A percentile compares a stretch with the other conserved stretches of the same genome.
Evolutionary conservation across 257 asterid species (phyloP).

Genomic region (Solanum etuberosum): DNA sequence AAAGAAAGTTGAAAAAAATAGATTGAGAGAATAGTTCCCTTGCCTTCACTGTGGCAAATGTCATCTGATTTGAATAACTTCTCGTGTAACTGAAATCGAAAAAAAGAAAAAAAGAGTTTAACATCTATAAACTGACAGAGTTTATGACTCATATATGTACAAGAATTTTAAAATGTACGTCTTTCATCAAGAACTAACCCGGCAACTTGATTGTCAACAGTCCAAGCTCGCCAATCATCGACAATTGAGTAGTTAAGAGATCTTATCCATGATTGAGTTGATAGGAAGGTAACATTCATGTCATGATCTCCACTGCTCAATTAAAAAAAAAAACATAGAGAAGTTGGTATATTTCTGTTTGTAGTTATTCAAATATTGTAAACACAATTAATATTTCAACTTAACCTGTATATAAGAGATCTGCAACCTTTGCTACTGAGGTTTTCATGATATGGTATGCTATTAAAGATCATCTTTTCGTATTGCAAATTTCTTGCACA

Average conservation of each 20-base stretch:
- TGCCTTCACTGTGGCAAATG: conserved; percentile 20
- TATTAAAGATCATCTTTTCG: not conserved
- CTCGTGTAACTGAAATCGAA: conserved; percentile 1
- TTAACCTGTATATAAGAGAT: conserved; percentile 8
- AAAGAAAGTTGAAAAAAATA: not conserved
- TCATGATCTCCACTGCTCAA: conserved; percentile 37
- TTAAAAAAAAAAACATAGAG: not conserved
- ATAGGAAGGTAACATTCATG: conserved; percentile 6
- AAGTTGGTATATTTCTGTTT: not conserved
- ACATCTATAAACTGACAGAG: not conserved
- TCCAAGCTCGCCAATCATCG: conserved; percentile 33
- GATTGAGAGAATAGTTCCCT: not conserved
- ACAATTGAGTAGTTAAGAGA: conserved; percentile 27
- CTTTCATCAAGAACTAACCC: conserved; percentile 13
- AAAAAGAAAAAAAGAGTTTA: not conserved
- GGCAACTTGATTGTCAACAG: conserved; percentile 19
- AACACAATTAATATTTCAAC: not conserved
- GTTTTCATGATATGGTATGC: conserved; percentile 8
- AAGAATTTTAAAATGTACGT: not conserved
- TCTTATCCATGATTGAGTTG: conserved; percentile 39
- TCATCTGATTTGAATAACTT: conserved; percentile 4
- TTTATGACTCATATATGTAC: not conserved
- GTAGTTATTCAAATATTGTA: not conserved
- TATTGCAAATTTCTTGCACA: conserved; percentile 1
- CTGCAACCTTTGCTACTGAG: conserved; percentile 13